A percentile compares a stretch with the other conserved stretches of the same genome.
Evolutionary conservation across 192 early-diverging fungal species (phyloP).

Genomic region (Coemansia sp.): DNA sequence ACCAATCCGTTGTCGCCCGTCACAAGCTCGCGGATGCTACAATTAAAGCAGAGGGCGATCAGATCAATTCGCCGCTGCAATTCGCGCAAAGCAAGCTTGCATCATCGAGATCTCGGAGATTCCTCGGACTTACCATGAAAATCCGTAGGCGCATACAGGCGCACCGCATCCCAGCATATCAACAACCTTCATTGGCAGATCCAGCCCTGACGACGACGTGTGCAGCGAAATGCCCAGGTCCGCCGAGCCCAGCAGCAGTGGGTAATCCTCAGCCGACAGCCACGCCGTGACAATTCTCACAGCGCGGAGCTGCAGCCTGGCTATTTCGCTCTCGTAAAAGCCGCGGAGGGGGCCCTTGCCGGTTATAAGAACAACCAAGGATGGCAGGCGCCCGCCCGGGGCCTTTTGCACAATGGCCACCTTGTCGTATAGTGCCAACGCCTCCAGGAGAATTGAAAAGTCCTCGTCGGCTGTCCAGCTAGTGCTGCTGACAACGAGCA

Average conservation of each 20-base stretch:
- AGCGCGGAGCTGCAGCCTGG: slow-evolving; percentile 47
- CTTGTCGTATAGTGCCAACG: slow-evolving; percentile 59
- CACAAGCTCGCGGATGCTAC: slow-evolving; percentile 68
- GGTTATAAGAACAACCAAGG: slow-evolving; percentile 82
- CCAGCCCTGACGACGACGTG: slow-evolving; percentile 91
- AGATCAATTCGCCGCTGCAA: background rate
- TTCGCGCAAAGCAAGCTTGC: background rate
- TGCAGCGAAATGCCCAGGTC: slow-evolving; percentile 93
- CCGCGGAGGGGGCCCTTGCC: slow-evolving; percentile 84
- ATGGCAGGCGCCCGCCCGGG: slow-evolving; percentile 38
- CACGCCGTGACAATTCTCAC: slow-evolving; percentile 77
- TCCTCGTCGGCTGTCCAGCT: slow-evolving; percentile 98
- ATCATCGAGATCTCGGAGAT: background rate
- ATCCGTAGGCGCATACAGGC: slow-evolving; percentile 78
- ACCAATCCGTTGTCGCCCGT: slow-evolving; percentile 66
- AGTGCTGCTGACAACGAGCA: slow-evolving; percentile 83
- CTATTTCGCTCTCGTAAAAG: slow-evolving; percentile 66
- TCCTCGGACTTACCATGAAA: slow-evolving; percentile 52
- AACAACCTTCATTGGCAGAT: slow-evolving; percentile 98
- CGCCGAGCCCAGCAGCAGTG: slow-evolving; percentile 81
- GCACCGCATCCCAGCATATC: slow-evolving; percentile 98
- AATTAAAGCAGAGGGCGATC: background rate
- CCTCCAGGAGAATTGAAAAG: slow-evolving; percentile 77
- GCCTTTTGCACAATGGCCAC: slow-evolving; percentile 7
- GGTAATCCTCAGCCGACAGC: slow-evolving; percentile 81